A percentile compares a stretch with the other conserved stretches of the same genome.
Conservation (phyloP, 164 flowering plant genomes). For the Aristolochia californica region DNA sequence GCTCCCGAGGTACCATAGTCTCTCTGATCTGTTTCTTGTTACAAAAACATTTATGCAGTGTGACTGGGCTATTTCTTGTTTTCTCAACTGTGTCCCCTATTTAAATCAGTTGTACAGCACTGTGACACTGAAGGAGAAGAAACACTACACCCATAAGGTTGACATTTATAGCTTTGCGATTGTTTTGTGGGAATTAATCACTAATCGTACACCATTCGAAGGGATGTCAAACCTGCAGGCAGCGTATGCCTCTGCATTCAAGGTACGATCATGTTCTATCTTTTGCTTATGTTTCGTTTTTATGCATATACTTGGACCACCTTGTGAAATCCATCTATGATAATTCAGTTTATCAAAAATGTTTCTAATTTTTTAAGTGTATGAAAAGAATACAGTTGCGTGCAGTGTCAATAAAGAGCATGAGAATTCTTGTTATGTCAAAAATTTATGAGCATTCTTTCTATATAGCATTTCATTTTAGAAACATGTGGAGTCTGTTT, state of each 20-base stretch:
- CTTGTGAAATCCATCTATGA: too few relatives aligned
- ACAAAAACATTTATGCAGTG: too few relatives aligned
- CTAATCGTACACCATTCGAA: conserved; percentile 45
- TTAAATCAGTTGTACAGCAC: conserved; percentile 40
- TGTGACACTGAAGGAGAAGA: conserved; percentile 38
- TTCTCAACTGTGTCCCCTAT: conserved; percentile 4
- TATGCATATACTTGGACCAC: too few relatives aligned
- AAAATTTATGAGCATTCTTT: too few relatives aligned
- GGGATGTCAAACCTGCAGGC: conserved; percentile 35
- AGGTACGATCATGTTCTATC: conserved; percentile 13
- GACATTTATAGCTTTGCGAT: conserved; percentile 66
- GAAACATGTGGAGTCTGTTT: too few relatives aligned
- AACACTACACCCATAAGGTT: conserved; percentile 54
- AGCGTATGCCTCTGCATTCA: conserved; percentile 46
- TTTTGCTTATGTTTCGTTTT: too few relatives aligned
- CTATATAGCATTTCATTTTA: too few relatives aligned
- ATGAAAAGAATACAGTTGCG: neutral
- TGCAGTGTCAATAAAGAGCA: too few relatives aligned
- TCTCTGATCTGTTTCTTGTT: too few relatives aligned
- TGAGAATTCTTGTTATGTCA: too few relatives aligned
- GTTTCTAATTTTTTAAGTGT: too few relatives aligned
- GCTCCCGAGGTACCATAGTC: conserved; percentile 35
- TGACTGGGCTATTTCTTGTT: neutral
- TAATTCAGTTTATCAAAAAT: too few relatives aligned
- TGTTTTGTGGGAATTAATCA: conserved; percentile 61